Percentiles rank a stretch among this genome's conserved stretches.
phyloP scores from a whole-genome alignment of 2,329 filamentous ascomycete genomes.

The Dendrostoma leiphaemia region DNA sequence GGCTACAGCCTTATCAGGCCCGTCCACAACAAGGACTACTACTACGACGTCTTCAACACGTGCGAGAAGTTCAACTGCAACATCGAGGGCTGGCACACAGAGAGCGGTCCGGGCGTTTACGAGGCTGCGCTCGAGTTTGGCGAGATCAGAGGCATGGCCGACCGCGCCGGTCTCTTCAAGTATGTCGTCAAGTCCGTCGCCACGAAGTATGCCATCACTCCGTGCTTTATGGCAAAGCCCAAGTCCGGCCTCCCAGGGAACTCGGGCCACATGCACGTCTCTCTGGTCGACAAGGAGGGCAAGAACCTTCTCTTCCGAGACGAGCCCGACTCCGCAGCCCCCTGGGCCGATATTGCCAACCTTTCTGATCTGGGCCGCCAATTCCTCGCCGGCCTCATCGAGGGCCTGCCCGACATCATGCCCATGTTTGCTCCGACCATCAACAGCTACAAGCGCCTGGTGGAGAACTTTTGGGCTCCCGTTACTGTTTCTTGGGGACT shows the following conservation, averaged over 20 bases:
- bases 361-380: constrained; percentile 88
- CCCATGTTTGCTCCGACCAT: constrained; percentile 90
- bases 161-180: constrained; percentile 91
- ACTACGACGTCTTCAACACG: constrained; percentile 80
- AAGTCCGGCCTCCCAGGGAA: constrained; percentile 88
- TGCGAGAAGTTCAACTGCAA: constrained; percentile 76
- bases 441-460: constrained; percentile 96
- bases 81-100: constrained; percentile 94
- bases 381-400: constrained; percentile 87
- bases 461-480: constrained; percentile 99
- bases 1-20: constrained; percentile 87
- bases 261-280: constrained; percentile 94
- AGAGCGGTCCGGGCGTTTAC: constrained; percentile 90
- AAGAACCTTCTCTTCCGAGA: constrained; percentile 82
- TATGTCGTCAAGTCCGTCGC: constrained; percentile 88
- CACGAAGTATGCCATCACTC: constrained; percentile 84
- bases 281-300: constrained; percentile 74
- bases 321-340: constrained; percentile 65
- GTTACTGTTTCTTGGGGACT: constrained; percentile 97
- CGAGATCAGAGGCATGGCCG: constrained; percentile 85
- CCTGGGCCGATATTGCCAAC: constrained; percentile 72
- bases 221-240: constrained; percentile 98
- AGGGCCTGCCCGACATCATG: constrained; percentile 93
- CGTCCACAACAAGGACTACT: constrained; percentile 89
- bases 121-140: constrained; percentile 93